Evolutionary conservation across 345 rosid genomes (phyloP), one percentile per base, ranked within the genome.

Genomic region (Kernera saxatilis): DNA sequence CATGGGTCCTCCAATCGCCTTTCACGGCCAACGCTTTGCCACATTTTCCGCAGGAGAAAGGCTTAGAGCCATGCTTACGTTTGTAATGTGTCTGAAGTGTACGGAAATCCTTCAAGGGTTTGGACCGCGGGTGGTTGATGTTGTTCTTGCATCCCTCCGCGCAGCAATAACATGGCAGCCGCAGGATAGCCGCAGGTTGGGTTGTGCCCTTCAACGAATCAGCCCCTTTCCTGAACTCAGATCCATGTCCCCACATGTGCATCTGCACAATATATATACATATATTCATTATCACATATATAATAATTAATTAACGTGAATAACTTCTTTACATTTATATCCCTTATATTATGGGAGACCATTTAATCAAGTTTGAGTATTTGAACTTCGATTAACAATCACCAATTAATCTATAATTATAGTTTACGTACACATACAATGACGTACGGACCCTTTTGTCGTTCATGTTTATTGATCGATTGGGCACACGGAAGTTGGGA

Each of bases 221-320:
- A 5, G 96, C 90, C 9, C 99, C 99, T 79, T 87, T 94, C 53
- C 98, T 77, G 72, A 91, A 94, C 71, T 94, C 95, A 11, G 99
- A 91, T 67, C 99, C 99, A 75, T 94, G 99, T 67, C 99, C 99
- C 99, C 99, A 94, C 99, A 94, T 94, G 79, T 94, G 99, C 99
- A 94, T 94, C 99, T 94, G 78, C 29, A 39, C 45, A 14, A 22
- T 43, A 2, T n/a, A 8, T 23, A 49, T 35, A 49, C 30, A 3
- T 37, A 59, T 8, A 40, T 23, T 11, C 60, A 57, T 54, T 29
- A 73, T 21, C 19, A 21, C 22, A 37, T 56, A 4, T 0, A 30
- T 53, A 30, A 29, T 19, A 35, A 50, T 5, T 8, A 14, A 23
- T 65, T 8, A 14, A 23, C 50, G n/a, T 35, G 21, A 4, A 43